Conservation (phyloP, 306 rosid genomes). For the Inga oerstediana region DNA sequence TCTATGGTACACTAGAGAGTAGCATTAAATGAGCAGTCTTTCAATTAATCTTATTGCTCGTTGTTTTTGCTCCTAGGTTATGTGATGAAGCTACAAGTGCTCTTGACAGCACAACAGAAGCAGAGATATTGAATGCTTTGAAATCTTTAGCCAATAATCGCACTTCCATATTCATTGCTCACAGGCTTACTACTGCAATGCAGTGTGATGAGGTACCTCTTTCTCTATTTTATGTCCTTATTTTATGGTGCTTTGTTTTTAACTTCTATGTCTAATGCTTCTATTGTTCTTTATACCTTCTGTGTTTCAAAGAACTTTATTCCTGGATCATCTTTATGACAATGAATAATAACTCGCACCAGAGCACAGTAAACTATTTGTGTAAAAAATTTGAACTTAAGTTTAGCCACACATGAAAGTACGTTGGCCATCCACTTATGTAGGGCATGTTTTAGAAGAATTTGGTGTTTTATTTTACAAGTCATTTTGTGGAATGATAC, state of each 20-base stretch:
- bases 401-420: neutral
- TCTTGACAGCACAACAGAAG: conserved; percentile 97
- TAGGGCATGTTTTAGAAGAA: neutral
- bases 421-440: neutral
- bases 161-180: conserved; percentile 93
- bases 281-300: neutral
- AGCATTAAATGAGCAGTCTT: neutral
- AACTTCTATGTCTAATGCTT: conserved; percentile 4
- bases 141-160: conserved; percentile 76
- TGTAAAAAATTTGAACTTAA: neutral
- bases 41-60: conserved; percentile 12
- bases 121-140: conserved; percentile 86
- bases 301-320: neutral
- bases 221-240: conserved; percentile 13
- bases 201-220: conserved; percentile 84
- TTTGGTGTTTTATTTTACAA: neutral
- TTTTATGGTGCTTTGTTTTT: neutral
- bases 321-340: neutral
- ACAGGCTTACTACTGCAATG: conserved; percentile 98
- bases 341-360: neutral
- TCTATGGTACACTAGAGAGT: neutral
- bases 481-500: neutral
- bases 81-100: conserved; percentile 99
- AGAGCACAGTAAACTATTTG: neutral
- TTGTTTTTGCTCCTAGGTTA: conserved; percentile 52